Base-by-base conservation (phyloP, 139 green algal species). In the Desmodesmus armatus region DNA sequence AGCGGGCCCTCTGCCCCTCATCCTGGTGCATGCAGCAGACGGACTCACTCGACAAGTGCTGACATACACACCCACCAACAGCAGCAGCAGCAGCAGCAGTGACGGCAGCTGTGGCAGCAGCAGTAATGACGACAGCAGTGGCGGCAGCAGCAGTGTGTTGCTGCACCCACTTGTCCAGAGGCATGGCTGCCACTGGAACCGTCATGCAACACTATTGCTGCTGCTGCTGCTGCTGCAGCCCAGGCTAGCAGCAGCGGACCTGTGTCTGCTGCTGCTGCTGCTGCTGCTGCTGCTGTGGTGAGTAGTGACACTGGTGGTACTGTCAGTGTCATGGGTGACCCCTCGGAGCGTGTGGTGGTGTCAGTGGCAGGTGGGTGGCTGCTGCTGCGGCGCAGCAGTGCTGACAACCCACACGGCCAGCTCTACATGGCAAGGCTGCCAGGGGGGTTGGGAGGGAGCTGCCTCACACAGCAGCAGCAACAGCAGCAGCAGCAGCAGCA, bases 271-370 rank as follows among this genome's bases (percentile, higher is more conserved):
- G 47, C 47, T 23, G 47, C 47, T 15, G 17, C 17, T 1, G n/a
- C n/a, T n/a, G n/a, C n/a, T n/a, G n/a, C n/a, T n/a, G n/a, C n/a
- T n/a, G n/a, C n/a, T n/a, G n/a, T 47, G 29, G 25, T 39, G 35
- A 83, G 39, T 72, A 13, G 35, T 39, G 33, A 15, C 73, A 62
- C 37, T 37, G 23, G 53, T 55, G 58, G 77, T 83, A 83, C n/a
- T 44, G 77, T n/a, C 5, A 19, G 27, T 4, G 41, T 6, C 55
- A 73, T 23, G 33, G 77, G 77, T 55, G 21, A 83, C 41, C 25
- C n/a, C n/a, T n/a, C 27, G 19, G 77, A 58, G 77, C 73, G 53
- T 2, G 77, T 83, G 58, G 73, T 74, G 35, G 77, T 83, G 77
- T 58, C 55, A 39, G 47, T 15, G 47, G 47, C 47, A 58, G 47